Evolutionary conservation across 257 asterid genomes (phyloP).

Genomic region (Ajuga chamaepitys): DNA sequence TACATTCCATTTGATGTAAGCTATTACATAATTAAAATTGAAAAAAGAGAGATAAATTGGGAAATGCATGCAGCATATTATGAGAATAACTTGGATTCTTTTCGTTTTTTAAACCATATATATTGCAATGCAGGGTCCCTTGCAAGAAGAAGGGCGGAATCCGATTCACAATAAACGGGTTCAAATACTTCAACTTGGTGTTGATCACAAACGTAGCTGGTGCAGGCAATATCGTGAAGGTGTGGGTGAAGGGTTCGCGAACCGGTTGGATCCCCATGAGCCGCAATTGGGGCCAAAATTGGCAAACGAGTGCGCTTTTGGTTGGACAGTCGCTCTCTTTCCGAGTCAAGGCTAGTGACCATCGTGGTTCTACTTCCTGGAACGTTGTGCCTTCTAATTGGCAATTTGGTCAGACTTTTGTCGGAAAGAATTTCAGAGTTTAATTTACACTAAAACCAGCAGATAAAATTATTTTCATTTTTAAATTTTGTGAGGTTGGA

Average conservation of each 20-base stretch:
- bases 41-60: no score
- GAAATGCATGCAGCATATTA: no score
- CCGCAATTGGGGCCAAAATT: conserved; percentile 85
- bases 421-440: conserved; percentile 47
- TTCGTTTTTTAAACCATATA: no score
- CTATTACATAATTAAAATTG: no score
- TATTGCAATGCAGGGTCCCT: conserved; percentile 30
- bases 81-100: no score
- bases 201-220: conserved; percentile 68
- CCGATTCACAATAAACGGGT: conserved; percentile 68
- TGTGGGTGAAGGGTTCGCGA: conserved; percentile 54
- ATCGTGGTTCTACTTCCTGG: conserved; percentile 48
- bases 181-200: conserved; percentile 60
- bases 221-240: conserved; percentile 53
- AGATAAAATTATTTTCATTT: background rate
- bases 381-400: conserved; percentile 62
- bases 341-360: conserved; percentile 56
- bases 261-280: conserved; percentile 64
- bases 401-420: conserved; percentile 75
- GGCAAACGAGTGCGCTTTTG: conserved; percentile 46
- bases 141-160: conserved; percentile 65
- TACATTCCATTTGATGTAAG: no score
- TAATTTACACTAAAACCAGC: conserved; percentile 1
- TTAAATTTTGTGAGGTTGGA: background rate
- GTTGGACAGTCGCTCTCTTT: conserved; percentile 61